A percentile compares a stretch with the other conserved stretches of the same genome.
phyloP scores from a whole-genome alignment of 2,329 filamentous ascomycete species.

The Neofusicoccum parvum region DNA sequence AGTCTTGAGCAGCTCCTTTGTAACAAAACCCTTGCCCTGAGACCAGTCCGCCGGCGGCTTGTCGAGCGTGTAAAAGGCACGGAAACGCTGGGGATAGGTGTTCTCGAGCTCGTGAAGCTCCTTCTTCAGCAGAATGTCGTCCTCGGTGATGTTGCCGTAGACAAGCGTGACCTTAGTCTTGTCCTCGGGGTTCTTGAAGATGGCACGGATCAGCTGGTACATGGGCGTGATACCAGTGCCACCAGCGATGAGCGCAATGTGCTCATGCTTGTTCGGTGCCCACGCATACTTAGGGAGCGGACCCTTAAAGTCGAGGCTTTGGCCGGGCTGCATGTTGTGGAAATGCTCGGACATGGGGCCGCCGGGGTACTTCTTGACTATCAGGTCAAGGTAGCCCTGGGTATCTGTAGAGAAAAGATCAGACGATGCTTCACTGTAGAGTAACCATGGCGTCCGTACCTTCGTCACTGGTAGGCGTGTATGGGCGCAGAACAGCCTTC shows the following conservation, averaged over 20 bases:
- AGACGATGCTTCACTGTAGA: neutral
- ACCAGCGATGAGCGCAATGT: conserved; percentile 85
- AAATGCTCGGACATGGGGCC: conserved; percentile 92
- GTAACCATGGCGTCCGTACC: conserved; percentile 49
- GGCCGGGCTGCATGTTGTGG: conserved; percentile 78
- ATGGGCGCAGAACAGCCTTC: conserved; percentile 87
- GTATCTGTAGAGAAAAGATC: conserved; percentile 54
- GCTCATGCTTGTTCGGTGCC: conserved; percentile 87
- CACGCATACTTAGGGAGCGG: conserved; percentile 93
- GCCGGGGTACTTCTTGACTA: conserved; percentile 88
- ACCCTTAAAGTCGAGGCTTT: conserved; percentile 89
- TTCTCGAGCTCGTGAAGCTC: conserved; percentile 89
- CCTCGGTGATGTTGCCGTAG: conserved; percentile 85
- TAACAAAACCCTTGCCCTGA: conserved; percentile 78
- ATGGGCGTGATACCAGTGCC: conserved; percentile 97
- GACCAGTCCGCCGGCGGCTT: conserved; percentile 77
- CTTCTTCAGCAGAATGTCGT: conserved; percentile 87
- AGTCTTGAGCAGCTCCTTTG: conserved; percentile 90
- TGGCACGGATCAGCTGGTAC: conserved; percentile 89
- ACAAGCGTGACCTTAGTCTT: conserved; percentile 97
- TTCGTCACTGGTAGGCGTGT: conserved; percentile 90
- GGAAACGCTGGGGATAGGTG: conserved; percentile 92
- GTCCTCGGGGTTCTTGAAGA: conserved; percentile 95
- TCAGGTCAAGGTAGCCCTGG: conserved; percentile 79
- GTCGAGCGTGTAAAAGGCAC: conserved; percentile 91